A percentile compares a stretch with the other conserved stretches of the same genome.
phyloP scores from a whole-genome alignment of 2,329 filamentous ascomycete species.

The Cryphonectria naterciae region DNA sequence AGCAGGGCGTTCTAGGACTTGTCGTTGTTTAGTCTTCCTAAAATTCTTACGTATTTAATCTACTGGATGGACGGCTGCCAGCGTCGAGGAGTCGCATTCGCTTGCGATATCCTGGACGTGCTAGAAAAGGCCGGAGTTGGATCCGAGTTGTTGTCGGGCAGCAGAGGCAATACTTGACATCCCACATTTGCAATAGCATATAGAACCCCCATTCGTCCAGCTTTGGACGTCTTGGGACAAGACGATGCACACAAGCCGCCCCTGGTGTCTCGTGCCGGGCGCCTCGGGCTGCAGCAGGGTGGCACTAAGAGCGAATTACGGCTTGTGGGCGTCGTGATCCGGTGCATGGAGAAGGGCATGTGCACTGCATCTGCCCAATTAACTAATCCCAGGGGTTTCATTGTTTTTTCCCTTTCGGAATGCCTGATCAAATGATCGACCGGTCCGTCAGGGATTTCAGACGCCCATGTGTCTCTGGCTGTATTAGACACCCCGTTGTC shows the following conservation, averaged over 20 bases:
- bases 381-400: neutral
- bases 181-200: neutral
- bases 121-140: neutral
- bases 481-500: neutral
- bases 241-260: neutral
- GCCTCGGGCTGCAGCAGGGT: neutral
- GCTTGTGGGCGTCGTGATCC: neutral
- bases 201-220: neutral
- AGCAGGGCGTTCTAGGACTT: conserved; percentile 23
- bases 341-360: neutral
- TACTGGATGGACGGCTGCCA: neutral
- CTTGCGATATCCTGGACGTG: conserved; percentile 16
- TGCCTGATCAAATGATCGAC: neutral
- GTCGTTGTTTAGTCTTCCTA: neutral
- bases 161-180: neutral
- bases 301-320: neutral
- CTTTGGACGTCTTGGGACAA: neutral
- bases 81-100: neutral
- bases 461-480: neutral
- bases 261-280: neutral
- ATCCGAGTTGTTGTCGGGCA: neutral
- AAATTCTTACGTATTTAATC: neutral
- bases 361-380: neutral
- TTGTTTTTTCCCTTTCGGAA: neutral
- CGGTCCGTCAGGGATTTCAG: neutral